phyloP scores from a whole-genome alignment of 495 filamentous ascomycete species.

The Neurospora sp. region DNA sequence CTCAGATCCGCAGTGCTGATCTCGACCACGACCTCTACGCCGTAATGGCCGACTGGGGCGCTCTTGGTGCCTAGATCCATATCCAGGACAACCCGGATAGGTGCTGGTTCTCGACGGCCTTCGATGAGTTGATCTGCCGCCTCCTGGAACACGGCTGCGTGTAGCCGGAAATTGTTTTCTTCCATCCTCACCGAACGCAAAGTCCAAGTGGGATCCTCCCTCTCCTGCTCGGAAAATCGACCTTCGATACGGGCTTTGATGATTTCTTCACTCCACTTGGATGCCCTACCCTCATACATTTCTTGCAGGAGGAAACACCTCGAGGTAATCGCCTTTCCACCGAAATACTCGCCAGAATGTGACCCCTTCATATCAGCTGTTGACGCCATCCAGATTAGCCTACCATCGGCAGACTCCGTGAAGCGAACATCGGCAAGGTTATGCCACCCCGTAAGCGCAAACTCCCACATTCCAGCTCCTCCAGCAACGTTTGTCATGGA shows the following conservation, averaged over 20 bases:
- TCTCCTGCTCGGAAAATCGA: slow-evolving; percentile 65
- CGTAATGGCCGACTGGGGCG: slow-evolving; percentile 53
- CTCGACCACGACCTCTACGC: slow-evolving; percentile 54
- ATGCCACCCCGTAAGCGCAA: slow-evolving; percentile 65
- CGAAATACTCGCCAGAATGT: slow-evolving; percentile 34
- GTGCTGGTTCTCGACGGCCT: slow-evolving; percentile 47
- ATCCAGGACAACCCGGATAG: slow-evolving; percentile 52
- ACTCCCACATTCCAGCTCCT: slow-evolving; percentile 44
- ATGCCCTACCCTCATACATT: slow-evolving; percentile 69
- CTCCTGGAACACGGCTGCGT: slow-evolving; percentile 72
- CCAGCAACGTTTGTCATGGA: slow-evolving; percentile 46
- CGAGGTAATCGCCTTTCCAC: slow-evolving; percentile 39
- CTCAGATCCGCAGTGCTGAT: slow-evolving; percentile 33
- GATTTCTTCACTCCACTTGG: slow-evolving; percentile 74
- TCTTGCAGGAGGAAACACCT: slow-evolving; percentile 58
- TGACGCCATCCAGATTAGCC: slow-evolving; percentile 61
- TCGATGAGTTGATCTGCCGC: slow-evolving; percentile 40
- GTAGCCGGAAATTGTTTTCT: slow-evolving; percentile 51
- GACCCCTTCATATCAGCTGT: slow-evolving; percentile 45
- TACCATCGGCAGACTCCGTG: slow-evolving; percentile 65
- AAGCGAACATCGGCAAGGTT: slow-evolving; percentile 61
- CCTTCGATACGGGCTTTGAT: slow-evolving; percentile 78
- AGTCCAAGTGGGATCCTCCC: slow-evolving; percentile 71
- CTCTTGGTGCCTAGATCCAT: slow-evolving; percentile 46
- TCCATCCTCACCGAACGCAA: slow-evolving; percentile 53